phyloP scores from a whole-genome alignment of 768 basidiomycete species.

The Ramaria sp. region DNA sequence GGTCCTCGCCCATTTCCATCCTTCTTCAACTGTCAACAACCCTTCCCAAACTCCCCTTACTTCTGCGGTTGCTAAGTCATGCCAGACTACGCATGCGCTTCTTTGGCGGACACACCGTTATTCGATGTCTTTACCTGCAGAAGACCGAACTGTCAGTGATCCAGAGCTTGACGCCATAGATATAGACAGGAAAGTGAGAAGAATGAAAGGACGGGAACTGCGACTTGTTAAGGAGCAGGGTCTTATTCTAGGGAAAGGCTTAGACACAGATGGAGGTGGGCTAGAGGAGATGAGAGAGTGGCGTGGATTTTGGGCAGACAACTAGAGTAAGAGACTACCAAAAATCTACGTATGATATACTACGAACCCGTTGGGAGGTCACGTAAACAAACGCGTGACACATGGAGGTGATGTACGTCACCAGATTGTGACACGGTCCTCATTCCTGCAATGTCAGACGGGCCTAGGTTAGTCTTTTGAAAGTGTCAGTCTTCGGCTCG shows the following conservation, averaged over 20 bases:
- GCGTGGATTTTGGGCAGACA: background rate
- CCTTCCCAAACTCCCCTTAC: constrained; percentile 34
- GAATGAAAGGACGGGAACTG: constrained; percentile 83
- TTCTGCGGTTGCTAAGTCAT: constrained; percentile 51
- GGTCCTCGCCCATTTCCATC: constrained; percentile 64
- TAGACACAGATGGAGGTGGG: background rate
- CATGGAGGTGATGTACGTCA: background rate
- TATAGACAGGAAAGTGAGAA: constrained; percentile 49
- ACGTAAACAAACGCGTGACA: background rate
- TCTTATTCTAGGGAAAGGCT: constrained; percentile 35
- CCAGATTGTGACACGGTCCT: background rate
- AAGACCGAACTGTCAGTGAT: constrained; percentile 53
- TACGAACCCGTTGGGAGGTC: no score
- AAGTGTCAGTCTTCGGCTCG: background rate
- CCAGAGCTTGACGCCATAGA: constrained; percentile 63
- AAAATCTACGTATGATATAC: background rate
- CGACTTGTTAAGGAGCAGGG: constrained; percentile 71
- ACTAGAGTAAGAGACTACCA: background rate
- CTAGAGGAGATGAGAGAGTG: constrained; percentile 5
- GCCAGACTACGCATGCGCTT: constrained; percentile 68
- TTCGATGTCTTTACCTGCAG: constrained; percentile 44
- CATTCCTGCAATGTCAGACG: constrained; percentile 37
- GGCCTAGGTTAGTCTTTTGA: constrained; percentile 36
- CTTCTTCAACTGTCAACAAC: constrained; percentile 2
- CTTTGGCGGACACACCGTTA: constrained; percentile 49